Conservation (phyloP, 1,284 basidiomycete genomes). For the Sporisorium sorghi region DNA sequence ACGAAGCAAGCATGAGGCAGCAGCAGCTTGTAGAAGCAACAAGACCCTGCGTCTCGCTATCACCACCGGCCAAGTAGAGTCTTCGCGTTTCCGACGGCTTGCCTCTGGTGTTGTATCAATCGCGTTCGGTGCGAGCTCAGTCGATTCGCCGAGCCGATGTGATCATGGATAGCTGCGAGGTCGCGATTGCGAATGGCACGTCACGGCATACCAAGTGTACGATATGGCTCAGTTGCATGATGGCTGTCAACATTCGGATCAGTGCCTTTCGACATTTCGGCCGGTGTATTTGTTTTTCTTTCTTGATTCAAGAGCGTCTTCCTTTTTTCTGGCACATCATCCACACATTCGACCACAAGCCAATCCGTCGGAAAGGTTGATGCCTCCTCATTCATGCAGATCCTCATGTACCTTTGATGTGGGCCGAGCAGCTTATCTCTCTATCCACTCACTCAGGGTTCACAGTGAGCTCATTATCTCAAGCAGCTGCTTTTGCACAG, state of each 20-base stretch:
- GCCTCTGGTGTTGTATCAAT: neutral
- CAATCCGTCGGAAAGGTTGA: too few relatives aligned
- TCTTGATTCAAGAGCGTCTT: too few relatives aligned
- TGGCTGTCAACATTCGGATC: conserved; percentile 25
- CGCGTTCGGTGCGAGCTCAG: neutral
- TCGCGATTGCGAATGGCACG: neutral
- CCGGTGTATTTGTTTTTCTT: too few relatives aligned
- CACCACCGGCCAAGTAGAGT: neutral
- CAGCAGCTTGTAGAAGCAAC: neutral
- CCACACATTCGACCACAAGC: too few relatives aligned
- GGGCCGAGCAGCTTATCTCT: too few relatives aligned
- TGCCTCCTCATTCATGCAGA: too few relatives aligned
- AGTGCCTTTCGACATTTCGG: too few relatives aligned
- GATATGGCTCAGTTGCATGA: too few relatives aligned
- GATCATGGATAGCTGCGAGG: neutral
- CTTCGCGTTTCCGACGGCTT: neutral
- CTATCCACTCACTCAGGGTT: too few relatives aligned
- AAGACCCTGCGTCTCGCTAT: neutral
- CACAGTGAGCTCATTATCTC: neutral
- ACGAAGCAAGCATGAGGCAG: neutral
- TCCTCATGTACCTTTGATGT: too few relatives aligned
- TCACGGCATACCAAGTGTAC: too few relatives aligned
- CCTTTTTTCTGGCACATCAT: too few relatives aligned
- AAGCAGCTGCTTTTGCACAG: conserved; percentile 13
- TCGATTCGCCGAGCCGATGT: neutral